Evolutionary conservation across 331 rosid genomes (phyloP).

Genomic region (Stylosanthes scabra): DNA sequence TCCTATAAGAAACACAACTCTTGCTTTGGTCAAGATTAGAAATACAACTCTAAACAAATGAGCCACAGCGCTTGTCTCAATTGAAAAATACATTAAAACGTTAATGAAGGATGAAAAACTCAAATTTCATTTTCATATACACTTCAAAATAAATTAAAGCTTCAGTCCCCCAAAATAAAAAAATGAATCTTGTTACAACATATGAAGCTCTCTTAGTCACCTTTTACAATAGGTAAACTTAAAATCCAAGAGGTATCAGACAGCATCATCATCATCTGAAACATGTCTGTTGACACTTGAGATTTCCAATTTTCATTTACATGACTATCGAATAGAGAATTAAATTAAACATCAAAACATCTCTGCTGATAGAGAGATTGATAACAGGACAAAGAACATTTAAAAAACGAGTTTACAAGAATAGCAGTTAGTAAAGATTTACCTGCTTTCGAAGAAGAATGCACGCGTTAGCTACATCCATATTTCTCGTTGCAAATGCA

Average conservation of each 20-base stretch:
- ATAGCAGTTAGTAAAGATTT: constrained; percentile 12
- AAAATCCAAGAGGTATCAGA: background rate
- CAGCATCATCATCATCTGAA: background rate
- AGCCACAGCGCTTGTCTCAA: too few species aligned
- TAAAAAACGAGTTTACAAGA: background rate
- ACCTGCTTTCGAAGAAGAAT: constrained; percentile 6
- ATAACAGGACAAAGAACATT: background rate
- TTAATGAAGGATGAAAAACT: too few species aligned
- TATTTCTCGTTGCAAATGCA: constrained; percentile 31
- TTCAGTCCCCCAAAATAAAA: too few species aligned
- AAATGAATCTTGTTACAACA: background rate
- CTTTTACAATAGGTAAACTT: background rate
- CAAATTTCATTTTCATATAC: too few species aligned
- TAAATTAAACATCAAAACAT: constrained; percentile 5
- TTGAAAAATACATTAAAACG: too few species aligned
- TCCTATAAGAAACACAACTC: too few species aligned
- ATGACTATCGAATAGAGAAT: background rate
- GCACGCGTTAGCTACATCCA: constrained; percentile 39
- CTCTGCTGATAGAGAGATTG: background rate
- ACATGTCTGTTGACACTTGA: background rate
- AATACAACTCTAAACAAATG: too few species aligned
- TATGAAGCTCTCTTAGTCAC: background rate
- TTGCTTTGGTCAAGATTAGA: too few species aligned
- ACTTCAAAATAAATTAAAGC: too few species aligned
- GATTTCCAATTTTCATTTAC: constrained; percentile 1